Base-by-base conservation (phyloP, 768 basidiomycete genomes). In the Lyophyllum shimeji region DNA sequence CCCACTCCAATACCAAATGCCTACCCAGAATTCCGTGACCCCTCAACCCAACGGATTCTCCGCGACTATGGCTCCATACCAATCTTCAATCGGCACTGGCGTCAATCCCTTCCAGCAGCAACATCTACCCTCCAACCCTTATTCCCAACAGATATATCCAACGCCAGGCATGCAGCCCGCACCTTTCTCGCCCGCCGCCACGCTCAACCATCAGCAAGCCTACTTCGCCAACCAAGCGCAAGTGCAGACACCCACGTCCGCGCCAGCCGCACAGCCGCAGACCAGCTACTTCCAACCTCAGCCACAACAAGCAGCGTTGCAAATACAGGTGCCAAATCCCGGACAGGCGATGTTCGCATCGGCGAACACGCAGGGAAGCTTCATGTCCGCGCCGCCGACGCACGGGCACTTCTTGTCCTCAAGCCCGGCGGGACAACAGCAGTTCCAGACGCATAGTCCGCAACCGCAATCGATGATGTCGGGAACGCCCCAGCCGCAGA, bases 1-100 rank as follows among this genome's bases (percentile, higher is more conserved):
- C 11, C 84, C 81, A 8, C 69, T 82, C 8, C 81, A 82, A 60
- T 76, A 75, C 42, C 75, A 72, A 54, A 24, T 68, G 23, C 53
- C 53, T 17, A 39, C 56, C 8, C 53, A 54, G 17, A 23, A 46
- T 12, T 24, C 46, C 13, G 43, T 34, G 48, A 43, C 54, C 33
- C 43, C 59, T 21, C 61, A 55, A 21, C 61, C 53, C 24, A 53
- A 53, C 47, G 40, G 62, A 31, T 53, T 39, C 29, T 18, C 53
- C 60, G 53, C 42, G 24, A 24, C 49, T 11, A 39, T 60, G 29
- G 58, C 53, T 25, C 61, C 63, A 40, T 56, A 64, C 29, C 58
- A 68, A 27, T 56, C 62, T 18, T 60, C 62, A 3, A 66, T 67
- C 39, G 65, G 64, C 1, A 62, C 62, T 23, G 67, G 63, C 15